A percentile compares a stretch with the other conserved stretches of the same genome.
These are phyloP conservation scores for Plectosphaerella cucumerina DNA, from an alignment of 2,329 filamentous ascomycete species.

Conservation along the genomic window DNA sequence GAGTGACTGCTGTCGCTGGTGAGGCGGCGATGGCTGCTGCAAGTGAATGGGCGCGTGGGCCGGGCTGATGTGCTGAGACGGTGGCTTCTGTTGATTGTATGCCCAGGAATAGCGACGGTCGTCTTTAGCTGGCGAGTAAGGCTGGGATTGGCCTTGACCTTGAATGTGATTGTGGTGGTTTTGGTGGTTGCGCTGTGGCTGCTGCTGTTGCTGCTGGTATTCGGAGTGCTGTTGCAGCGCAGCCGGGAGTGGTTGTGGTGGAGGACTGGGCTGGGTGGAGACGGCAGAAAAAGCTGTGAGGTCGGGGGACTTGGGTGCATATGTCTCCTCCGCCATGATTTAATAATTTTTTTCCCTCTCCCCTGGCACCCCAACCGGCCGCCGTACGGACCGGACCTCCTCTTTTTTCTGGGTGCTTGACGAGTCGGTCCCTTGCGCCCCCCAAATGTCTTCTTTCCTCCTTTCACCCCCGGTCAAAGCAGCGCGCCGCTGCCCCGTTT, in stretches of 20 bases:
- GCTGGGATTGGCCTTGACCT: no score
- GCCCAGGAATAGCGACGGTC: no score
- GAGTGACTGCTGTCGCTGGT: no score
- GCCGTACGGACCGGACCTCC: background rate
- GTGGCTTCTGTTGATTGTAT: no score
- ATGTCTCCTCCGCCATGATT: slow-evolving; percentile 48
- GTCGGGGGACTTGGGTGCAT: slow-evolving; percentile 56
- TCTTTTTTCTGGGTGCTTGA: background rate
- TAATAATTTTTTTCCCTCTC: slow-evolving; percentile 5
- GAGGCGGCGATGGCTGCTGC: no score
- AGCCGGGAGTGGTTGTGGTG: slow-evolving; percentile 20
- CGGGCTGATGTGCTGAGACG: no score
- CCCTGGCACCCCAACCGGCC: background rate
- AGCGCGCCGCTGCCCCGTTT: background rate
- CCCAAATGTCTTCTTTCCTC: background rate
- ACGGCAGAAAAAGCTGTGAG: slow-evolving; percentile 47
- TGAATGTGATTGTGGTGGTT: background rate
- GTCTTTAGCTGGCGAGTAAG: no score
- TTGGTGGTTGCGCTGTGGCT: slow-evolving; percentile 15
- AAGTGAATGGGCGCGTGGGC: no score
- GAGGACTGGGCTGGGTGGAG: slow-evolving; percentile 21
- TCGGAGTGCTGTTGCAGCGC: slow-evolving; percentile 10
- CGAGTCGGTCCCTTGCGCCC: background rate
- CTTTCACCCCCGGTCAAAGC: background rate
- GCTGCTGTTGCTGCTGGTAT: slow-evolving; percentile 17